phyloP scores from a whole-genome alignment of 495 filamentous ascomycete genomes.

The Cladorrhinum samala region DNA sequence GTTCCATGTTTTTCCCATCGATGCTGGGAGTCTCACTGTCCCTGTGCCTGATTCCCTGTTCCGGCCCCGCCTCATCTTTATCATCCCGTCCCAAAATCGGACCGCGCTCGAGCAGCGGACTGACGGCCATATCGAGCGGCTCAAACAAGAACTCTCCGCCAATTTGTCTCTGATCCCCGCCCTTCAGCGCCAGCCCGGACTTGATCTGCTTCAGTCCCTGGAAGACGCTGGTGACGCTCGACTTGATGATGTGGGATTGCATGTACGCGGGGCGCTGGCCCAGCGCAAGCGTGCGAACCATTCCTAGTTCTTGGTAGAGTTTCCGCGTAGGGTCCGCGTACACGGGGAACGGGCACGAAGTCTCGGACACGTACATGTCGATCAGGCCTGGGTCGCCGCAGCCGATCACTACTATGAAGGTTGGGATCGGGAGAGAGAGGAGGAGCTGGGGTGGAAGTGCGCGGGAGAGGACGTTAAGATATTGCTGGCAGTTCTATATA shows the following conservation, averaged over 20 bases:
- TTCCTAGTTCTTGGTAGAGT: conserved; percentile 66
- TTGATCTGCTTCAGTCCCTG: conserved; percentile 52
- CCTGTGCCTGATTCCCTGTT: not conserved
- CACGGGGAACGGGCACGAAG: conserved; percentile 68
- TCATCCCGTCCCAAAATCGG: conserved; percentile 24
- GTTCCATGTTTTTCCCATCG: conserved; percentile 16
- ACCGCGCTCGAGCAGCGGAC: no score
- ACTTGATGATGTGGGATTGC: conserved; percentile 40
- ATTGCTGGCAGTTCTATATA: conserved; percentile 66
- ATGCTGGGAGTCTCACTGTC: conserved; percentile 19
- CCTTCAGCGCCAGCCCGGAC: conserved; percentile 51
- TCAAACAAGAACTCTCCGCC: conserved; percentile 86
- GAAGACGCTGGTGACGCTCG: conserved; percentile 44
- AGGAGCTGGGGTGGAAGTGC: conserved; percentile 54
- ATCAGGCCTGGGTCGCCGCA: conserved; percentile 74
- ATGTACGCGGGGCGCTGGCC: conserved; percentile 65
- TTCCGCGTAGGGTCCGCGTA: conserved; percentile 68
- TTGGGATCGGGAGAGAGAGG: conserved; percentile 48
- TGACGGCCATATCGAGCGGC: conserved; percentile 14
- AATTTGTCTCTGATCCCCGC: conserved; percentile 63
- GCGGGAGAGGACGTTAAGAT: conserved; percentile 56
- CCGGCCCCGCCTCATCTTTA: not conserved
- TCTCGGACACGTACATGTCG: conserved; percentile 55
- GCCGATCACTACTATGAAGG: conserved; percentile 67
- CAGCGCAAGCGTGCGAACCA: conserved; percentile 57